These are phyloP conservation scores for Calonectria leucothoes DNA, from an alignment of 2,329 filamentous ascomycete species.

Conservation along the genomic window DNA sequence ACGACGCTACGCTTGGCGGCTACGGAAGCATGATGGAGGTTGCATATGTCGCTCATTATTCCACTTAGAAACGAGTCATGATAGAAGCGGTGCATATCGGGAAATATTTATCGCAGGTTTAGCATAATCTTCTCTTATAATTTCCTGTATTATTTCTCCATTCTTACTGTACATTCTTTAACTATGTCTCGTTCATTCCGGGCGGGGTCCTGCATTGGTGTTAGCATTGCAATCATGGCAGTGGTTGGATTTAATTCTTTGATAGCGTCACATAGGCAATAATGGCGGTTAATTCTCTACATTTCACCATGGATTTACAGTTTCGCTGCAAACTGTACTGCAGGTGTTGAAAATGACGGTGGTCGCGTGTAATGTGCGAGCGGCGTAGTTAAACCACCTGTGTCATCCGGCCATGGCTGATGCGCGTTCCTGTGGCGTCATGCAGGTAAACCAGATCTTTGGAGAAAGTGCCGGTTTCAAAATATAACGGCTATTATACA, in stretches of 20 bases:
- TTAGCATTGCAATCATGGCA: neutral
- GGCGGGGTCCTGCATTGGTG: neutral
- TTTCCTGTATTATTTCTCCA: neutral
- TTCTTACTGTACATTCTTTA: neutral
- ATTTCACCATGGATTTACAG: too few relatives aligned
- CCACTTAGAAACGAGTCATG: slow-evolving; percentile 18
- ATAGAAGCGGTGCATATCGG: neutral
- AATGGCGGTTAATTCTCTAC: neutral
- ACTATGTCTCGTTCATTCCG: neutral
- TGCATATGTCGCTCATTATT: slow-evolving; percentile 56
- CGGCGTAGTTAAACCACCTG: neutral
- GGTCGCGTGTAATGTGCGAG: neutral
- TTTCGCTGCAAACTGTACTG: neutral
- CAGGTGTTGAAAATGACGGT: neutral
- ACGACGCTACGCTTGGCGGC: slow-evolving; percentile 54
- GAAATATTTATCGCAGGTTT: too few relatives aligned
- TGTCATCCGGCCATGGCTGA: neutral
- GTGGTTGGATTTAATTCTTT: neutral
- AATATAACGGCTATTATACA: neutral
- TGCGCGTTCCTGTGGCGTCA: neutral
- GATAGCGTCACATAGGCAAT: neutral
- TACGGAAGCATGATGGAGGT: slow-evolving; percentile 60
- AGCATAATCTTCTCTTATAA: neutral
- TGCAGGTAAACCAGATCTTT: neutral
- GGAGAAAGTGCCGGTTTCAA: neutral